Percentiles rank a stretch among this genome's conserved stretches.
Conservation (phyloP, 1,139 yeast species). For the Magnusiomyces suaveolens region DNA sequence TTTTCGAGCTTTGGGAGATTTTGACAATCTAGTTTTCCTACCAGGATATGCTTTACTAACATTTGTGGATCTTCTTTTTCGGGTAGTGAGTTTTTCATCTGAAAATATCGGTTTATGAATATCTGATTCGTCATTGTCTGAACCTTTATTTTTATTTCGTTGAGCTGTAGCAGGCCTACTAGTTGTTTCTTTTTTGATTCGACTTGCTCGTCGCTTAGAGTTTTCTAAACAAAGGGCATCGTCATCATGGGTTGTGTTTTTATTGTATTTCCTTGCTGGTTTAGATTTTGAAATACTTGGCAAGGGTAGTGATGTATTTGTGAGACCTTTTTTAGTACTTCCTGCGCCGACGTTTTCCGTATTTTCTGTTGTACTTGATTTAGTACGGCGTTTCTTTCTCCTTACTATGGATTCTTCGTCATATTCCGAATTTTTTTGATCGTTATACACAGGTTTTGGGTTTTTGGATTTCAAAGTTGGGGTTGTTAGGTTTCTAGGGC, state of each 20-base stretch:
- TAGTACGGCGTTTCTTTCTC: neutral
- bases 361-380: neutral
- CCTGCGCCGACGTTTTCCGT: no score
- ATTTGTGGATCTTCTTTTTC: no score
- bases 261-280: neutral
- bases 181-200: neutral
- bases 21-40: no score
- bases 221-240: neutral
- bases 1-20: no score
- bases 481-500: neutral
- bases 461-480: no score
- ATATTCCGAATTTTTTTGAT: neutral
- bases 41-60: no score
- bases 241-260: neutral
- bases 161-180: neutral
- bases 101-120: no score
- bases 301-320: no score
- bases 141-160: neutral
- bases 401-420: neutral
- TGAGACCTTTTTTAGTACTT: no score
- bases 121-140: neutral
- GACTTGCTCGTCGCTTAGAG: neutral
- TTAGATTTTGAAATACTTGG: neutral
- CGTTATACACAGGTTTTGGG: no score
- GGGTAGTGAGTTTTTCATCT: no score